Conservation (phyloP, 2,329 filamentous ascomycete genomes). For the Trichoderma aggressivum region DNA sequence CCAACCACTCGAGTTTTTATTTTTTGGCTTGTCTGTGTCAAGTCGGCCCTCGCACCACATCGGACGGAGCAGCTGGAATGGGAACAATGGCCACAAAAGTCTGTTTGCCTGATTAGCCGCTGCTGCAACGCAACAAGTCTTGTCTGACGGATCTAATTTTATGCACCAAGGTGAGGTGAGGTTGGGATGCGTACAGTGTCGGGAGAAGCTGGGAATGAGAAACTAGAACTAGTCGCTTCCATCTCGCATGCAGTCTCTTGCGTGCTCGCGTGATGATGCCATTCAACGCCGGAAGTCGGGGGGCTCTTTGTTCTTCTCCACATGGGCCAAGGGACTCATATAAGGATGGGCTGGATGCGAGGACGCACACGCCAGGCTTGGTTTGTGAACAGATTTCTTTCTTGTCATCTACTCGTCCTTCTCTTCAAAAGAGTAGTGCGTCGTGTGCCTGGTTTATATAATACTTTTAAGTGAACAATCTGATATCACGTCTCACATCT, state of each 20-base stretch:
- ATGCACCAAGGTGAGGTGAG: slow-evolving; percentile 13
- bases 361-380: neutral
- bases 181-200: slow-evolving; percentile 6
- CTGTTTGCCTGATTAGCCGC: neutral
- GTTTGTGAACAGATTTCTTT: neutral
- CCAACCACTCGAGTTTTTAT: neutral
- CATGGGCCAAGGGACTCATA: neutral
- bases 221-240: neutral
- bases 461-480: neutral
- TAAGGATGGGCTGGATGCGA: neutral
- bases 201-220: neutral
- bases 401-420: no score
- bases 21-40: neutral
- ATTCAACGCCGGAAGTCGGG: slow-evolving; percentile 3
- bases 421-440: neutral
- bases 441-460: neutral
- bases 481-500: neutral
- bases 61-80: neutral
- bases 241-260: neutral
- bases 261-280: slow-evolving; percentile 13
- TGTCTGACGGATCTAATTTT: slow-evolving; percentile 7
- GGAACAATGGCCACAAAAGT: neutral
- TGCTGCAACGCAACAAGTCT: neutral
- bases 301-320: slow-evolving; percentile 4
- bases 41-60: neutral